Evolutionary conservation across 192 early-diverging fungal genomes (phyloP).

Genomic region (Piromyces sp.): DNA sequence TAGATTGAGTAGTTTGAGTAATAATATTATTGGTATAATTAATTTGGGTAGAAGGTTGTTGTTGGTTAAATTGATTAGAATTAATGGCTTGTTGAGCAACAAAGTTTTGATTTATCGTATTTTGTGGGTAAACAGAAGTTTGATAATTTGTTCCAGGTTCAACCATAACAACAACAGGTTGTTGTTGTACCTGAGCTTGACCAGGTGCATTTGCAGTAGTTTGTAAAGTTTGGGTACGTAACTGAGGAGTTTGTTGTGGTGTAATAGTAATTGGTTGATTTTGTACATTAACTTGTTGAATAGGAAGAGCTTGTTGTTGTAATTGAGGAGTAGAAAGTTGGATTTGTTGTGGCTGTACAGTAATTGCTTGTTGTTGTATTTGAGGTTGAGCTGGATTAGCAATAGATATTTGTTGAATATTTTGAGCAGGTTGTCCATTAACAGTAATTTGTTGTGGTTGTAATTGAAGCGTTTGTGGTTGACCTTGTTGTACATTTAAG

Average conservation of each 20-base stretch:
- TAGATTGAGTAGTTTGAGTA: neutral
- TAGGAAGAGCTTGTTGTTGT: neutral
- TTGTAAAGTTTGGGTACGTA: neutral
- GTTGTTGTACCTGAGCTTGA: neutral
- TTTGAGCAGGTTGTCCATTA: neutral
- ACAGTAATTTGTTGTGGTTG: neutral
- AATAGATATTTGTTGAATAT: neutral
- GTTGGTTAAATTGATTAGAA: neutral
- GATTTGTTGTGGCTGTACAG: neutral
- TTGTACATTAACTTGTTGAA: neutral
- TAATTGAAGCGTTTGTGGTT: neutral
- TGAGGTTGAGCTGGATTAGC: neutral
- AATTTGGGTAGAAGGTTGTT: neutral
- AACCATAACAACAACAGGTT: neutral
- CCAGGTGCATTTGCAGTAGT: neutral
- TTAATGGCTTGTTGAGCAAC: neutral
- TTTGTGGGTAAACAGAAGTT: neutral
- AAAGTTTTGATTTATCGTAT: neutral
- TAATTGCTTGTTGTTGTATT: neutral
- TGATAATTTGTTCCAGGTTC: neutral
- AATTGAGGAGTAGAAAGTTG: neutral
- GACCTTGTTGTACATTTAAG: neutral
- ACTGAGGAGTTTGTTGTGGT: neutral
- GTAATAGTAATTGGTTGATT: neutral
- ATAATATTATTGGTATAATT: neutral